Percentiles rank a stretch among this genome's conserved stretches.
These are phyloP conservation scores for Boechera retrofracta DNA, from an alignment of 345 rosid species.

Conservation along the genomic window DNA sequence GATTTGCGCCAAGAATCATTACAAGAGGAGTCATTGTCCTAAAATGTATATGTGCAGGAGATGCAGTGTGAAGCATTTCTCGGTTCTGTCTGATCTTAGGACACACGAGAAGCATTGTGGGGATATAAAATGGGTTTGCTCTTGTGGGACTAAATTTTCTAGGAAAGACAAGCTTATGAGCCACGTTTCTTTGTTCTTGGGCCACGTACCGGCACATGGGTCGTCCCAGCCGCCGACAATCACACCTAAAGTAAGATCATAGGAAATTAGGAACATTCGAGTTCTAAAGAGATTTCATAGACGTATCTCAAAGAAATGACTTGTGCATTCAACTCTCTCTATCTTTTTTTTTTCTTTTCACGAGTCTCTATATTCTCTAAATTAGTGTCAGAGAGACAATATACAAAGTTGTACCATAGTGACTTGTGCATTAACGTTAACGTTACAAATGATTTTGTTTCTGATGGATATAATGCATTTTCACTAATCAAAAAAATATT, in stretches of 20 bases:
- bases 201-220: slow-evolving; percentile 58
- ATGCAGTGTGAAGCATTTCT: slow-evolving; percentile 78
- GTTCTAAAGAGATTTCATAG: background rate
- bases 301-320: background rate
- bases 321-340: background rate
- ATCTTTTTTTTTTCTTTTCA: background rate
- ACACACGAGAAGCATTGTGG: slow-evolving; percentile 98
- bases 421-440: background rate
- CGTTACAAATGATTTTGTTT: background rate
- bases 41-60: slow-evolving; percentile 89
- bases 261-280: background rate
- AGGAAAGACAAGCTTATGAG: slow-evolving; percentile 88
- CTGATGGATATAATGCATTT: background rate
- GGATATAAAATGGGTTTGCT: slow-evolving; percentile 75
- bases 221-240: background rate
- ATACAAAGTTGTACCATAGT: background rate
- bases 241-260: background rate
- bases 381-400: background rate
- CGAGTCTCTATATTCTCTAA: background rate
- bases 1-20: slow-evolving; percentile 89
- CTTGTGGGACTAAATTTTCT: slow-evolving; percentile 87
- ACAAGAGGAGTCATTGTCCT: slow-evolving; percentile 94
- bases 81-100: slow-evolving; percentile 84
- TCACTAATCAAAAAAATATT: background rate
- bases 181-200: slow-evolving; percentile 75